phyloP scores from a whole-genome alignment of 257 asterid genomes.

The Solanum rostratum region DNA sequence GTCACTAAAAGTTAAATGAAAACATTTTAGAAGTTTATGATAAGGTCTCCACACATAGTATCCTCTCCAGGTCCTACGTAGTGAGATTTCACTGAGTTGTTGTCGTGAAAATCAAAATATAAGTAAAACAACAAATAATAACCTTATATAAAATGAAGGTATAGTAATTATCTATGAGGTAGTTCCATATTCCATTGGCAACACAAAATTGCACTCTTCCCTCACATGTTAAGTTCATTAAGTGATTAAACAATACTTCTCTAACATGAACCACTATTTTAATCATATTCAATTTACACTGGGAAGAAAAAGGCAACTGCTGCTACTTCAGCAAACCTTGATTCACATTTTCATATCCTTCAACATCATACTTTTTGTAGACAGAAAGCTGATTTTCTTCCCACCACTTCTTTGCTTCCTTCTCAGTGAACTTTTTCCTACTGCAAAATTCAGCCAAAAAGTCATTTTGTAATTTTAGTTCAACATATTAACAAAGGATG shows the following conservation, averaged over 20 bases:
- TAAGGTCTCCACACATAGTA: no score
- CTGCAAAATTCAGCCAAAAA: conserved; percentile 16
- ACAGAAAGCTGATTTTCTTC: conserved; percentile 32
- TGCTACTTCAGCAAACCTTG: background rate
- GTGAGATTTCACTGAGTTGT: no score
- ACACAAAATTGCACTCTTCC: background rate
- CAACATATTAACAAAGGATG: background rate
- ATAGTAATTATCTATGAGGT: background rate
- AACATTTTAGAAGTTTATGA: background rate
- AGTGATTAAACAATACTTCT: background rate
- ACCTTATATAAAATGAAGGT: background rate
- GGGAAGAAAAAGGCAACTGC: background rate
- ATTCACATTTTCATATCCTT: conserved; percentile 8
- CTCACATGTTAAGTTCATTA: background rate
- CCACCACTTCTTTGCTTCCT: conserved; percentile 46
- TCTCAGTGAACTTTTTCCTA: conserved; percentile 28
- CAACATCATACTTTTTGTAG: conserved; percentile 21
- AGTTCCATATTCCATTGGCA: background rate
- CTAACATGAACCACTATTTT: background rate
- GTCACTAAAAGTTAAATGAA: background rate
- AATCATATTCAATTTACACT: background rate
- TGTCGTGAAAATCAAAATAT: no score
- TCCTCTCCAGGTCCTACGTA: no score
- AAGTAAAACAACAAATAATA: background rate
- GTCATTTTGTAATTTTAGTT: background rate